Percentiles rank a stretch among this genome's conserved stretches.
Conservation (phyloP, 169 alveolate species). For the Plasmodium billcollinsi region DNA sequence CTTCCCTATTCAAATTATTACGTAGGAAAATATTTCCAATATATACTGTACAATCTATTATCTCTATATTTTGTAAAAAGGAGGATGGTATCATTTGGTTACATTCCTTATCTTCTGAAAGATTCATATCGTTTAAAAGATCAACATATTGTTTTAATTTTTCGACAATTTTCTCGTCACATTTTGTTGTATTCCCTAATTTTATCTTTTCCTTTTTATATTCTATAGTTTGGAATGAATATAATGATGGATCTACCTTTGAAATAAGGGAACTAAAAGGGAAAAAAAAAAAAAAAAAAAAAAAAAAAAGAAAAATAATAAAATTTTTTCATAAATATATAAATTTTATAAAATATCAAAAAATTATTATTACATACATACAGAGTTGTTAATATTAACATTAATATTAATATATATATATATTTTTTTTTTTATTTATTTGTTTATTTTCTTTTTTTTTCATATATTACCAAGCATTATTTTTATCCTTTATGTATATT, state of each 20-base stretch:
- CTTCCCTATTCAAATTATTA: constrained; percentile 25
- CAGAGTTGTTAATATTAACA: background rate
- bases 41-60: constrained; percentile 18
- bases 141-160: constrained; percentile 26
- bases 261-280: constrained; percentile 30
- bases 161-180: constrained; percentile 16
- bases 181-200: constrained; percentile 18
- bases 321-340: constrained; percentile 1
- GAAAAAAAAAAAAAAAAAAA: too few relatives aligned
- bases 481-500: constrained; percentile 44
- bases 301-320: background rate
- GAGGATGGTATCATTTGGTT: constrained; percentile 22
- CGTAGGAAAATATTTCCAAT: constrained; percentile 24
- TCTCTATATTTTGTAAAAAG: constrained; percentile 25
- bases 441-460: background rate
- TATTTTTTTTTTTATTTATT: background rate
- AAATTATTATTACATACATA: too few relatives aligned
- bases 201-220: constrained; percentile 26
- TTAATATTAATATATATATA: constrained; percentile 3
- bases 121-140: constrained; percentile 16
- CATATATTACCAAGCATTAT: constrained; percentile 28
- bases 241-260: constrained; percentile 10
- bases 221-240: constrained; percentile 17
- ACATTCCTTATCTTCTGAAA: constrained; percentile 55
- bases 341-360: too few relatives aligned